These are phyloP conservation scores for Ophiostoma perfectum DNA, from an alignment of 2,329 filamentous ascomycete species.

Conservation along the genomic window DNA sequence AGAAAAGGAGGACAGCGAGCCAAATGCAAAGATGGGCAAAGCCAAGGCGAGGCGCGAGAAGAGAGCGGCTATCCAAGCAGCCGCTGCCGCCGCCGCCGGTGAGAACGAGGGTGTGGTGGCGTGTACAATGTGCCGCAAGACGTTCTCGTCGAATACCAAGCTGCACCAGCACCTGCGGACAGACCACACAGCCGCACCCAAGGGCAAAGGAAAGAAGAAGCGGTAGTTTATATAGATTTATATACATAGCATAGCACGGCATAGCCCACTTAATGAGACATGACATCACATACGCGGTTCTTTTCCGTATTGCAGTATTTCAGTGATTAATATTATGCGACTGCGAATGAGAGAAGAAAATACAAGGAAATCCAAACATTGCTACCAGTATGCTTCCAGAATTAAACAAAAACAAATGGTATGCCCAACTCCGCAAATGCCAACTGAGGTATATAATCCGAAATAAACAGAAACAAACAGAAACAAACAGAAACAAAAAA, in stretches of 20 bases:
- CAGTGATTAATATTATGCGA: not conserved
- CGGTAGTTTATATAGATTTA: not conserved
- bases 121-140: constrained; percentile 21
- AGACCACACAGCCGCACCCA: constrained; percentile 17
- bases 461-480: not conserved
- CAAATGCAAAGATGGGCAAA: constrained; percentile 26
- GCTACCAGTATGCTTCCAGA: not conserved
- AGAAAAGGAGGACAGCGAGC: constrained; percentile 27
- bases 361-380: not conserved
- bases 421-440: constrained; percentile 11
- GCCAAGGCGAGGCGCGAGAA: constrained; percentile 28
- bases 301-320: too few species aligned
- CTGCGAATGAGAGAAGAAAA: not conserved
- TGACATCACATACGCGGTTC: not conserved
- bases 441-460: constrained; percentile 7
- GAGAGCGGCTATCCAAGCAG: constrained; percentile 24
- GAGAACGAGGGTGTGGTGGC: constrained; percentile 12
- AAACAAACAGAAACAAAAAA: constrained; percentile 8
- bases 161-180: constrained; percentile 25
- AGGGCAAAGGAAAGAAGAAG: constrained; percentile 23
- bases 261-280: not conserved
- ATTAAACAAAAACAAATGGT: not conserved
- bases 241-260: not conserved
- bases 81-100: not conserved
- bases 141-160: constrained; percentile 26